Conservation (phyloP, 2,329 filamentous ascomycete species). For the Aspergillus sp. region DNA sequence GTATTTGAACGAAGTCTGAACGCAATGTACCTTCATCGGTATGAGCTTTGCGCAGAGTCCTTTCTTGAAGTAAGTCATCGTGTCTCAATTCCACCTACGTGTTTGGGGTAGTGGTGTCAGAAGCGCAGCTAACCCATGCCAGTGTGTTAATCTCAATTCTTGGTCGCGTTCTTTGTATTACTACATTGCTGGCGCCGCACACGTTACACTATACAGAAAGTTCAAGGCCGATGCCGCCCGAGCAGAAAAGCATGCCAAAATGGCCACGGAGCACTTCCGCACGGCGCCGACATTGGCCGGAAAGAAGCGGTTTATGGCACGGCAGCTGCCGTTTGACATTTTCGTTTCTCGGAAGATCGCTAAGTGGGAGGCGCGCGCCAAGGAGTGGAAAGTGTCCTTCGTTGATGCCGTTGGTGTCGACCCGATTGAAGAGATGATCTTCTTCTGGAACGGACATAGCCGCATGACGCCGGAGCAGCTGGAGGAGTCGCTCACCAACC, state of each 20-base stretch:
- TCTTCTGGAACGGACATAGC: conserved; percentile 84
- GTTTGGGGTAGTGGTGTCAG: too few species aligned
- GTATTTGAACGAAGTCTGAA: conserved; percentile 76
- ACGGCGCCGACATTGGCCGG: conserved; percentile 66
- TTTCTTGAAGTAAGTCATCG: conserved; percentile 52
- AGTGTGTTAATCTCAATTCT: conserved; percentile 70
- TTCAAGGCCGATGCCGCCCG: conserved; percentile 24
- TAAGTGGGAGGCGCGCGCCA: conserved; percentile 77
- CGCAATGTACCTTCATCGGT: conserved; percentile 70
- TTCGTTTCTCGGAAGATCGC: conserved; percentile 75
- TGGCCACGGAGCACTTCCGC: conserved; percentile 60
- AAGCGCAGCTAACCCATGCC: too few species aligned
- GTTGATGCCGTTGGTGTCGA: conserved; percentile 72
- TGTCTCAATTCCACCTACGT: conserved; percentile 4
- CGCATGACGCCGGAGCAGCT: conserved; percentile 63
- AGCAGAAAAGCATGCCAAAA: conserved; percentile 49
- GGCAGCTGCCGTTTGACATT: conserved; percentile 79
- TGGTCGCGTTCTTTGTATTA: conserved; percentile 89
- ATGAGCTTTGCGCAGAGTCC: conserved; percentile 59
- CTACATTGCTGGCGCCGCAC: conserved; percentile 70
- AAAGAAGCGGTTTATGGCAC: conserved; percentile 81
- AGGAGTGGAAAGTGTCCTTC: conserved; percentile 56
- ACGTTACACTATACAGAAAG: conserved; percentile 70
- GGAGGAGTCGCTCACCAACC: conserved; percentile 50
- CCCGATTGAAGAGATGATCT: conserved; percentile 83